Percentiles rank a stretch among this genome's conserved stretches.
Evolutionary conservation across 2,329 filamentous ascomycete species (phyloP).

Genomic region (Harringtonia lauricola): DNA sequence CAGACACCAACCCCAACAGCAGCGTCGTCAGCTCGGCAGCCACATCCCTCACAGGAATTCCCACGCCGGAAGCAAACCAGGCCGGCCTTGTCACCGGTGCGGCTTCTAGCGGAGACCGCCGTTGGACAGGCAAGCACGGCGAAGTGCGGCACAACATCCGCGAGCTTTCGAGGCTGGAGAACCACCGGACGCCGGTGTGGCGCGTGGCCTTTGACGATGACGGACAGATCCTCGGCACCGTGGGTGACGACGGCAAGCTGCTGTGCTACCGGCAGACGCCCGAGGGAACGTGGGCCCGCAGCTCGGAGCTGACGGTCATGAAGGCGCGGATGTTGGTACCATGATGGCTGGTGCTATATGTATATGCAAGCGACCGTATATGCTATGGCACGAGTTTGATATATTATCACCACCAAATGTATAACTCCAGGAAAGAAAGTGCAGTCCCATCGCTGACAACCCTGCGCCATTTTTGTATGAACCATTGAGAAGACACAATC

Average conservation of each 20-base stretch:
- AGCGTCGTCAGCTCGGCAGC: conserved; percentile 6
- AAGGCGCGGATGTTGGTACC: conserved; percentile 46
- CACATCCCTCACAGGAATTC: conserved; percentile 5
- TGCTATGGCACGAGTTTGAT: no score
- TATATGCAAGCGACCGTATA: no score
- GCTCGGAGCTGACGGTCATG: conserved; percentile 46
- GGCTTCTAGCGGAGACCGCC: conserved; percentile 29
- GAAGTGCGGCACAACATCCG: conserved; percentile 52
- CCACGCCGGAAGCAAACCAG: conserved; percentile 8
- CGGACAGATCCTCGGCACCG: conserved; percentile 64
- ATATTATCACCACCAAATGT: no score
- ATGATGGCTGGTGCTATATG: no score
- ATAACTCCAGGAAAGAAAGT: no score
- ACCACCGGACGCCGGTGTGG: conserved; percentile 63
- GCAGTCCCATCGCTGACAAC: no score
- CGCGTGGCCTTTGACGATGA: conserved; percentile 58
- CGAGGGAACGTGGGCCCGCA: conserved; percentile 47
- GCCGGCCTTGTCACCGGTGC: not conserved
- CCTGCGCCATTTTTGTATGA: no score
- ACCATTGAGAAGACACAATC: no score
- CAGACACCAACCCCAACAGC: not conserved
- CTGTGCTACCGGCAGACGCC: conserved; percentile 51
- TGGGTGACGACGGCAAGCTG: conserved; percentile 63
- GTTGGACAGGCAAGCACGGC: conserved; percentile 47
- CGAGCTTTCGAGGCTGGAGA: conserved; percentile 56